These are phyloP conservation scores for Mortierella sp. DNA, from an alignment of 371 early-diverging fungal genomes.

Conservation along the genomic window DNA sequence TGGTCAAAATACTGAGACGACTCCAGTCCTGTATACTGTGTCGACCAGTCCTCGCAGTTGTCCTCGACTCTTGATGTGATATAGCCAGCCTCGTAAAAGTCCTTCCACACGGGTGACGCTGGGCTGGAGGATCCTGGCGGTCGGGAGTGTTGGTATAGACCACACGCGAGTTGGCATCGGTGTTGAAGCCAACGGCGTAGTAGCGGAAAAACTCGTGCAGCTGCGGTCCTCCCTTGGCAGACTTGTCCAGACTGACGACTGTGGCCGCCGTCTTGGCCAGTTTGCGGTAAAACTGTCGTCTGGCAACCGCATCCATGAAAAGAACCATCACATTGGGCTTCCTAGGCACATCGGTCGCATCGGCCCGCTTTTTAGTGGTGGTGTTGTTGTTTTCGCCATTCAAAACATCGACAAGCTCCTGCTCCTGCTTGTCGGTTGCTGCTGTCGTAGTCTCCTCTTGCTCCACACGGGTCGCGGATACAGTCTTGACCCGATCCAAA, in stretches of 20 bases:
- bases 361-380: background rate
- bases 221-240: constrained; percentile 23
- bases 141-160: constrained; percentile 51
- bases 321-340: constrained; percentile 60
- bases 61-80: constrained; percentile 59
- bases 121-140: constrained; percentile 28
- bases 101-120: constrained; percentile 60
- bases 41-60: constrained; percentile 62
- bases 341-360: background rate
- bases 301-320: constrained; percentile 60
- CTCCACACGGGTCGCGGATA: constrained; percentile 18
- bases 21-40: constrained; percentile 41
- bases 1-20: constrained; percentile 58
- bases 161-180: constrained; percentile 58
- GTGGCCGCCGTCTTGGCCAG: constrained; percentile 53
- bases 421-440: background rate
- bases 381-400: background rate
- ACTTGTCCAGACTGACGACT: constrained; percentile 31
- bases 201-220: constrained; percentile 61
- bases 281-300: constrained; percentile 60
- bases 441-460: constrained; percentile 7
- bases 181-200: constrained; percentile 60
- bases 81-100: constrained; percentile 60
- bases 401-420: constrained; percentile 4
- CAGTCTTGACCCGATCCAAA: constrained; percentile 19